Conservation (phyloP, 2,329 filamentous ascomycete species). For the Biscogniauxia marginata region DNA sequence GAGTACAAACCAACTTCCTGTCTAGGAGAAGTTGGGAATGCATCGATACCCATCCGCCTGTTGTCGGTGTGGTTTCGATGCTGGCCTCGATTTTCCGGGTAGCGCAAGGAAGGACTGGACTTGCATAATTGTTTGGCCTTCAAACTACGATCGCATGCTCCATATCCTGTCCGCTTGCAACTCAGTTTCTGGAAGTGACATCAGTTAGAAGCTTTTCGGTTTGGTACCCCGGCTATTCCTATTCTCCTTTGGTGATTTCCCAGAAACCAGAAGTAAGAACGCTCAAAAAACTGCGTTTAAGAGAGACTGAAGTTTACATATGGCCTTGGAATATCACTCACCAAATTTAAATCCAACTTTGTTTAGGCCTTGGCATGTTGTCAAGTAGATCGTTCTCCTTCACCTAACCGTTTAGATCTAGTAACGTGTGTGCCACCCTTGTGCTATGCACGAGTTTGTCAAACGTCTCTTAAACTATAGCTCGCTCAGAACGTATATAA, state of each 20-base stretch:
- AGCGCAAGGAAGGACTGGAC: constrained; percentile 42
- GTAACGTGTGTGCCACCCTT: neutral
- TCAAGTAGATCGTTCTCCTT: neutral
- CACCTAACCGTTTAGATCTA: neutral
- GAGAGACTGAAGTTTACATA: neutral
- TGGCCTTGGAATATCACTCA: neutral
- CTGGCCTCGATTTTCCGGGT: constrained; percentile 15
- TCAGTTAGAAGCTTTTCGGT: constrained; percentile 46
- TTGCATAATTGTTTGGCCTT: constrained; percentile 43
- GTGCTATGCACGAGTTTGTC: neutral
- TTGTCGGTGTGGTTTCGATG: neutral
- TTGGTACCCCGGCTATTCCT: constrained; percentile 1
- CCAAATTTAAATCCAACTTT: neutral
- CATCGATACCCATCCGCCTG: neutral
- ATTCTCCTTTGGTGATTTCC: neutral
- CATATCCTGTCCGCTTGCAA: constrained; percentile 42
- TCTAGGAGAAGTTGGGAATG: neutral
- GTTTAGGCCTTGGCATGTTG: neutral
- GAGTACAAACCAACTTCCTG: neutral
- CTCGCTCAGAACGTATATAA: neutral
- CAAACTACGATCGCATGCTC: constrained; percentile 43
- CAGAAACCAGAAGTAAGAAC: neutral
- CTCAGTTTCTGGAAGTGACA: constrained; percentile 47
- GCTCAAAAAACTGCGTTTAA: neutral
- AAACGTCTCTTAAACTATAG: neutral